Conservation (phyloP, 306 rosid species). For the Aeschynomene evenia region DNA sequence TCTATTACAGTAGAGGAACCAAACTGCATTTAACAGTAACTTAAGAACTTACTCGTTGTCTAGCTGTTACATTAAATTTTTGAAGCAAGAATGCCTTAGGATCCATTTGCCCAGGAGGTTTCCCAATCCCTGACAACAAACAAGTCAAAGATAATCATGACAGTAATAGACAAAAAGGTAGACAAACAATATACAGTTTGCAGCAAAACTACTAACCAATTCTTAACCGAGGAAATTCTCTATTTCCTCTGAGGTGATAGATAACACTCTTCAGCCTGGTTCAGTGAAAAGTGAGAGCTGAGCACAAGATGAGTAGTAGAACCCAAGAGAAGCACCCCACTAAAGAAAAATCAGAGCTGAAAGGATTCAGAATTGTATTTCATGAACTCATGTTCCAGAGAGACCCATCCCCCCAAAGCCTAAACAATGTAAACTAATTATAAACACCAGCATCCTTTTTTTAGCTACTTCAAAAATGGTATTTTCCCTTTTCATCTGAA, state of each 20-base stretch:
- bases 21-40: conserved; percentile 10
- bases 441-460: neutral
- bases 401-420: conserved; percentile 17
- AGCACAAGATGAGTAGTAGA: conserved; percentile 12
- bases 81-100: conserved; percentile 96
- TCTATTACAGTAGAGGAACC: neutral
- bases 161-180: neutral
- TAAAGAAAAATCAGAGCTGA: conserved; percentile 22
- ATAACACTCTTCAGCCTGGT: conserved; percentile 85
- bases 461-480: neutral
- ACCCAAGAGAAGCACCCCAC: conserved; percentile 18
- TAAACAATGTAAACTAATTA: conserved; percentile 17
- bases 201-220: conserved; percentile 58
- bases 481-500: conserved; percentile 13
- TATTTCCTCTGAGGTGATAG: conserved; percentile 72
- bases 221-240: conserved; percentile 80
- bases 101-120: conserved; percentile 98
- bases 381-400: conserved; percentile 27
- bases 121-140: conserved; percentile 65
- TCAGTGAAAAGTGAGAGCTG: conserved; percentile 28
- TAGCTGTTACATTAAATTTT: conserved; percentile 73
- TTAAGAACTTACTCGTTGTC: conserved; percentile 63
- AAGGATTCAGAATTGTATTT: conserved; percentile 18
- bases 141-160: conserved; percentile 17
- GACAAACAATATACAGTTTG: neutral